A percentile compares a stretch with the other conserved stretches of the same genome.
These are phyloP conservation scores for Boletus huronensis DNA, from an alignment of 768 basidiomycete genomes.

Conservation along the genomic window DNA sequence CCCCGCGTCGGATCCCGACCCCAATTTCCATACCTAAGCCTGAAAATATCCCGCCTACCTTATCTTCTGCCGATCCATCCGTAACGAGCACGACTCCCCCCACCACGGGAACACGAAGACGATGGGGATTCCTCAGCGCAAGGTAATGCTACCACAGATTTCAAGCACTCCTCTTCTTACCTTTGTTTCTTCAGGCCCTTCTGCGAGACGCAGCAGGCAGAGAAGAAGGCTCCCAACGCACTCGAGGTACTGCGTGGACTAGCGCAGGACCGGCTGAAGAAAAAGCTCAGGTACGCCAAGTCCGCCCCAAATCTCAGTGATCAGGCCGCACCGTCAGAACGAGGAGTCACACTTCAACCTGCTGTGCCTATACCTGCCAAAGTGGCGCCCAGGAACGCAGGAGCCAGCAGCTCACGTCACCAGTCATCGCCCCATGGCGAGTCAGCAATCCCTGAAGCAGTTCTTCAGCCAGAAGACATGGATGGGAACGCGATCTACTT, in stretches of 20 bases:
- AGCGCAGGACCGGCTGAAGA: constrained; percentile 20
- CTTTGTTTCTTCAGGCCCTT: constrained; percentile 8
- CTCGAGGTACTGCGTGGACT: constrained; percentile 9
- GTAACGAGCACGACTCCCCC: background rate
- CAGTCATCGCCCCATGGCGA: background rate
- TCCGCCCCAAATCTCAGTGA: constrained; percentile 24
- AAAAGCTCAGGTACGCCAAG: constrained; percentile 18
- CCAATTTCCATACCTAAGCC: constrained; percentile 14
- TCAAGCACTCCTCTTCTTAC: background rate
- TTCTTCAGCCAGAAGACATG: constrained; percentile 6
- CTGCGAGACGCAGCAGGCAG: constrained; percentile 2
- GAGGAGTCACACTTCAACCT: background rate
- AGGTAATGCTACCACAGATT: constrained; percentile 9
- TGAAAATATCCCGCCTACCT: background rate
- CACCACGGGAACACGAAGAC: constrained; percentile 1
- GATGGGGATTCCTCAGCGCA: constrained; percentile 18
- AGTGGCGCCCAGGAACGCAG: background rate
- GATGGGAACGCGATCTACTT: constrained; percentile 29
- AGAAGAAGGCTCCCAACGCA: constrained; percentile 4
- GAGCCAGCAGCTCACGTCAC: background rate
- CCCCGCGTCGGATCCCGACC: constrained; percentile 2
- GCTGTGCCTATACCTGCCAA: background rate
- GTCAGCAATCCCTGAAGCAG: background rate
- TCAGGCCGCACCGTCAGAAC: background rate
- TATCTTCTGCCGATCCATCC: constrained; percentile 2